Base-by-base conservation (phyloP, 2,329 filamentous ascomycete species). In the Aspergillus fructus region DNA sequence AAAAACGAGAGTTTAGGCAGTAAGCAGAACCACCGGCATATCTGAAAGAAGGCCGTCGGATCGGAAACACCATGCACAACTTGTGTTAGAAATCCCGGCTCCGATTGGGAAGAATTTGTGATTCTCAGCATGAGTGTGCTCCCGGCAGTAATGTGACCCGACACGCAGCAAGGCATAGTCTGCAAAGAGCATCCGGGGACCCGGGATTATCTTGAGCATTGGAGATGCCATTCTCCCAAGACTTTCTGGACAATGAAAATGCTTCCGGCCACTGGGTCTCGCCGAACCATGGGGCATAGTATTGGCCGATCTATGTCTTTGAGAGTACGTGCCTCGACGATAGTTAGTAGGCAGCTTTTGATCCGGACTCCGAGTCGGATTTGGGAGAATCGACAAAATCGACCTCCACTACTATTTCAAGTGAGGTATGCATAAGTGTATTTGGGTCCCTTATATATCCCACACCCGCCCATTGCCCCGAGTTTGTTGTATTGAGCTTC, bases 181-280 rank as follows among this genome's bases (percentile, higher is more conserved):
- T 17, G 19, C 15, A 46, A 47, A 56, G 23, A 50, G 19, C 54
- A 27, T 51, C 54, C 54, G 54, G 47, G 41, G 5, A 15, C 39
- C 54, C 54, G 54, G 33, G 24, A 17, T 13, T 19, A 21, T 27
- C 17, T 53, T 24, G 30, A 56, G 41, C 15, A 50, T 23, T 37
- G 17, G 37, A 39, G 21, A 13, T 33, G n/a, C 8, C 27, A 5
- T 21, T 27, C 19, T 21, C 15, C 4, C 5, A 30, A n/a, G 5
- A 2, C 27, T 7, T 19, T 47, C 27, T 30, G 27, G 9, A 30
- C 27, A 30, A n/a, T 17, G 19, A 33, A 24, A 47, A 33, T 17
- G 3, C 8, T 33, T 33, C 45, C 24, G 5, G 24, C 45, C 15
- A 33, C 11, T 30, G 27, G 8, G 27, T 30, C 27, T 30, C 27